phyloP scores from a whole-genome alignment of 495 filamentous ascomycete genomes.

The Chaetomium cochliodes region DNA sequence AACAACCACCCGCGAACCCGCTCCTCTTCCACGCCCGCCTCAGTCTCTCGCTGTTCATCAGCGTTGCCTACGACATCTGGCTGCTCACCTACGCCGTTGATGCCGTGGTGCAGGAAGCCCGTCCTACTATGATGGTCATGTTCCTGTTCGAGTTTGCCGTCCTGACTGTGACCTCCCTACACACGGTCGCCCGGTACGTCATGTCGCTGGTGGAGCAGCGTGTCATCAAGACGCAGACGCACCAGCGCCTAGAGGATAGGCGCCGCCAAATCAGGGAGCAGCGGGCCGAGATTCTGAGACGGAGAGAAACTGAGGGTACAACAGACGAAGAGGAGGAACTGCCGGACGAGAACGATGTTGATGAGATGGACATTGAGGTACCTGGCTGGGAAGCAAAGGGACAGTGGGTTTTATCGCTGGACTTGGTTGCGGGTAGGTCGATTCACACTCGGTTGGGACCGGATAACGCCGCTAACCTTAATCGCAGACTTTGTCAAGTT shows the following conservation, averaged over 20 bases:
- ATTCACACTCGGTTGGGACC: not conserved
- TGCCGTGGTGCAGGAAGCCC: slow-evolving; percentile 78
- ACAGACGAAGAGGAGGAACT: slow-evolving; percentile 48
- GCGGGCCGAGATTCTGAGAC: slow-evolving; percentile 63
- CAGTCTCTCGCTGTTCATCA: slow-evolving; percentile 71
- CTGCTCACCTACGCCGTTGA: slow-evolving; percentile 77
- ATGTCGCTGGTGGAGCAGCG: slow-evolving; percentile 77
- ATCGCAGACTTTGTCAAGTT: slow-evolving; percentile 82
- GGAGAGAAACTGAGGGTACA: slow-evolving; percentile 54
- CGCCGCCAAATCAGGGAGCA: slow-evolving; percentile 54
- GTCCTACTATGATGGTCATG: slow-evolving; percentile 99
- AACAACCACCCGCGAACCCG: slow-evolving; percentile 89
- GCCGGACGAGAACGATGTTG: slow-evolving; percentile 73
- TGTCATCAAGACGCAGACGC: slow-evolving; percentile 68
- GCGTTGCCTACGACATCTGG: slow-evolving; percentile 70
- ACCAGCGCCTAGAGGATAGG: slow-evolving; percentile 61
- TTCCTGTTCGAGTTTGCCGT: slow-evolving; percentile 97
- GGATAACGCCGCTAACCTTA: not conserved
- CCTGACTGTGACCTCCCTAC: slow-evolving; percentile 72
- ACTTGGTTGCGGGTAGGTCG: slow-evolving; percentile 71
- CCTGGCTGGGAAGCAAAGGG: slow-evolving; percentile 97
- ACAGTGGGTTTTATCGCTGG: slow-evolving; percentile 86
- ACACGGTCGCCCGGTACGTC: slow-evolving; percentile 73
- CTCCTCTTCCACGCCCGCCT: slow-evolving; percentile 84
- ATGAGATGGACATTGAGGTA: slow-evolving; percentile 89